A percentile compares a stretch with the other conserved stretches of the same genome.
Conservation (phyloP, 306 rosid species). For the Ormosia emarginata region DNA sequence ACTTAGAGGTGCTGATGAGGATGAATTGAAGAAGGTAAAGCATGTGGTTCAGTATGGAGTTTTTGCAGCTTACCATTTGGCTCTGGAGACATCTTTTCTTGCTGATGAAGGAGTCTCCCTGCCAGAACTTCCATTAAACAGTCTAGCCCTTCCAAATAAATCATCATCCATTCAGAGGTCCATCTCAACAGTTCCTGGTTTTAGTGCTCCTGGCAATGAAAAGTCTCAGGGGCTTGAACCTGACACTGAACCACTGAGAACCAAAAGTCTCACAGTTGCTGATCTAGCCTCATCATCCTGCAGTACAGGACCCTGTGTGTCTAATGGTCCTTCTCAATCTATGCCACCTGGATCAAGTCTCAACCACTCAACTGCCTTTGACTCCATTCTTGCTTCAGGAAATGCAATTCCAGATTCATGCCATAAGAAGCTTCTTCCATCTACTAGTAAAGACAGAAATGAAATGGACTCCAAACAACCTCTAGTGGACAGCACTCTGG, state of each 20-base stretch:
- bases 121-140: constrained; percentile 77
- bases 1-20: constrained; percentile 83
- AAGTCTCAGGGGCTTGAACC: constrained; percentile 42
- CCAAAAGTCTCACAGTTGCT: constrained; percentile 43
- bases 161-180: constrained; percentile 66
- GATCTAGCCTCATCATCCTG: constrained; percentile 38
- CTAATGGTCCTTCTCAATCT: constrained; percentile 39
- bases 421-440: constrained; percentile 31
- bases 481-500: constrained; percentile 17
- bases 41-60: constrained; percentile 95
- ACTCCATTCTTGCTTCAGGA: constrained; percentile 34
- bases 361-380: constrained; percentile 31
- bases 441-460: constrained; percentile 28
- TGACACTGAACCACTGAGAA: constrained; percentile 43
- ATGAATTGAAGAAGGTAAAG: constrained; percentile 87
- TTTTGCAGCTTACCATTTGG: constrained; percentile 98
- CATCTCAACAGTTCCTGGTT: constrained; percentile 85
- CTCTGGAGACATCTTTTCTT: constrained; percentile 95
- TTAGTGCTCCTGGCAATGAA: constrained; percentile 36
- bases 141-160: constrained; percentile 77
- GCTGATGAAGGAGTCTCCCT: constrained; percentile 97
- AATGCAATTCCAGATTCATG: constrained; percentile 37
- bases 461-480: constrained; percentile 29
- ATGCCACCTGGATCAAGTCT: constrained; percentile 31
- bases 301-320: constrained; percentile 32